Conservation (phyloP, 371 early-diverging fungal genomes). For the Cokeromyces recurvatus region DNA sequence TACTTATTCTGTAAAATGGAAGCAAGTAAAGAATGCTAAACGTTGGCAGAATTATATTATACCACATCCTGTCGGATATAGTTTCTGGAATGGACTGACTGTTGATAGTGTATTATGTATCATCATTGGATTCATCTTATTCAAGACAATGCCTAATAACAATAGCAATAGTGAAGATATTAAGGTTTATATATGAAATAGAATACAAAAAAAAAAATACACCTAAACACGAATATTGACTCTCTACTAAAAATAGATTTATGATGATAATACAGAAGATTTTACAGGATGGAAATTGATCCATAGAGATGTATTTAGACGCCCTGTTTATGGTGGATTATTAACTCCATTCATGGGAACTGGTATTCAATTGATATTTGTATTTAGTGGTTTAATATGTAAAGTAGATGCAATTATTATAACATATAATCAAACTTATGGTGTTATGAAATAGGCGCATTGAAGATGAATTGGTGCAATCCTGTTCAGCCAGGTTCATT, state of each 20-base stretch:
- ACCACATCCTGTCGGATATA: slow-evolving; percentile 26
- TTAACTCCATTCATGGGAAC: slow-evolving; percentile 42
- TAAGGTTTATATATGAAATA: no score
- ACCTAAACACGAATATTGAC: no score
- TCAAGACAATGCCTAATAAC: slow-evolving; percentile 26
- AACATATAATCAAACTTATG: no score
- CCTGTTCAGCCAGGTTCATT: slow-evolving; percentile 35
- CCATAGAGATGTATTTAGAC: slow-evolving; percentile 42
- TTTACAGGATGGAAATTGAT: slow-evolving; percentile 42
- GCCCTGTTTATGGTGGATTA: slow-evolving; percentile 44
- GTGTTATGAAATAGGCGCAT: not conserved
- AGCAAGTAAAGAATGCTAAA: slow-evolving; percentile 25
- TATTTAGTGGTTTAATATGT: slow-evolving; percentile 13
- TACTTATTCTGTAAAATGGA: slow-evolving; percentile 46
- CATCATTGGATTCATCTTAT: slow-evolving; percentile 22
- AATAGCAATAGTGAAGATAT: slow-evolving; percentile 4
- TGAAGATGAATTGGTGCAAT: slow-evolving; percentile 20
- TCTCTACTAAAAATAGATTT: no score
- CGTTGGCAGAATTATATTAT: no score
- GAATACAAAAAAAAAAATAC: no score
- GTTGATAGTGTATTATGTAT: slow-evolving; percentile 13
- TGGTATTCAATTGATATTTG: slow-evolving; percentile 30
- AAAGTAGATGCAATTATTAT: no score
- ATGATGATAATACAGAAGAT: slow-evolving; percentile 41
- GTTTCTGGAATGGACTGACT: slow-evolving; percentile 25